Evolutionary conservation across 306 rosid species (phyloP).

Genomic region (Quercus aquifolioides): DNA sequence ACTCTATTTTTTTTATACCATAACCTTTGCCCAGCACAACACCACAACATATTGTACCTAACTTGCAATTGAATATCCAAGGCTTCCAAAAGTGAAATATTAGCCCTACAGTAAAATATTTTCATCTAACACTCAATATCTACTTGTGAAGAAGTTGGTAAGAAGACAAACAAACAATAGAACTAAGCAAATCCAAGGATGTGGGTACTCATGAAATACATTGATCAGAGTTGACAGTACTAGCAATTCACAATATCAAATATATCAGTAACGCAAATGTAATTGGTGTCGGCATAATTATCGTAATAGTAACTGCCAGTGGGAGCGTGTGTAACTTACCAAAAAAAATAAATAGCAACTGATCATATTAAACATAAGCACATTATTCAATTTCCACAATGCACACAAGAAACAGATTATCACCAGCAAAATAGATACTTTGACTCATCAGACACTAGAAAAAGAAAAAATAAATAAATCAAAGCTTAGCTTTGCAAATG

Average conservation of each 20-base stretch:
- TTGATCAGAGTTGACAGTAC: background rate
- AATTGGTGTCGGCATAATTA: background rate
- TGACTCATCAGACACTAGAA: background rate
- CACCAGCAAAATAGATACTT: background rate
- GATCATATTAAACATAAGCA: background rate
- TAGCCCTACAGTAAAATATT: background rate
- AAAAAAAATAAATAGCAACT: too few relatives aligned
- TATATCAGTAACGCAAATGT: background rate
- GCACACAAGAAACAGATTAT: background rate
- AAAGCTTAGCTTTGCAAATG: background rate
- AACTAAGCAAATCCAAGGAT: background rate
- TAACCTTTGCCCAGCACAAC: background rate
- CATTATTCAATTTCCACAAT: background rate
- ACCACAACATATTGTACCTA: conserved; percentile 8
- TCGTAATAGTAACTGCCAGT: background rate
- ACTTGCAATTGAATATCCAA: background rate
- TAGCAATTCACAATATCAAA: background rate
- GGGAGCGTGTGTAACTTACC: too few relatives aligned
- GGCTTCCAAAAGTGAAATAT: background rate
- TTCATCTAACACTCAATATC: too few relatives aligned
- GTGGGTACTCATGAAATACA: background rate
- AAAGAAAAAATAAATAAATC: background rate
- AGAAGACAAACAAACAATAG: background rate
- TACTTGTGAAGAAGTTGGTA: too few relatives aligned
- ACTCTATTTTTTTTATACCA: background rate